Percentiles rank a stretch among this genome's conserved stretches.
Evolutionary conservation across 768 basidiomycete species (phyloP).

Genomic region (Suillus cothurnatus): DNA sequence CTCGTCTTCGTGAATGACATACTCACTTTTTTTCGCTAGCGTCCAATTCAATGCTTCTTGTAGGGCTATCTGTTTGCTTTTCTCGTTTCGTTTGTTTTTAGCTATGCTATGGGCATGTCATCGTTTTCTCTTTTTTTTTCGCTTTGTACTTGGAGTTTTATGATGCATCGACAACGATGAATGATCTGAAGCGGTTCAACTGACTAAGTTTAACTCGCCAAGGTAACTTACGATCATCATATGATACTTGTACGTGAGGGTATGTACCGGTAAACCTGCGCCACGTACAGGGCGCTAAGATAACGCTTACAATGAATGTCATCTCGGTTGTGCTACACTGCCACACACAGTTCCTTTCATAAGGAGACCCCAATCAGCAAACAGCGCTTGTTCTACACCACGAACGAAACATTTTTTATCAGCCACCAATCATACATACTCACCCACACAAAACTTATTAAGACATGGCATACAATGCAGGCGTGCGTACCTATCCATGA

Average conservation of each 20-base stretch:
- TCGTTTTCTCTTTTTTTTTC: background rate
- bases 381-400: background rate
- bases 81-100: conserved; percentile 4
- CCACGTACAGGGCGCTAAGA: background rate
- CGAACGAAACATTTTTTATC: background rate
- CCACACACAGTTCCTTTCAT: background rate
- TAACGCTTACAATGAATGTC: background rate
- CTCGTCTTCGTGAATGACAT: background rate
- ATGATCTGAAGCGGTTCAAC: background rate
- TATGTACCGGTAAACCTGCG: background rate
- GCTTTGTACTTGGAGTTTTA: background rate
- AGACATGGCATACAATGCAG: conserved; percentile 4
- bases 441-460: background rate
- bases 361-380: background rate
- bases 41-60: conserved; percentile 2
- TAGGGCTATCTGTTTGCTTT: conserved; percentile 7
- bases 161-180: background rate
- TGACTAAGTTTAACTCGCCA: background rate
- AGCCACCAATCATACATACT: background rate
- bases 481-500: background rate
- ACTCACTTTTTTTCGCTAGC: background rate
- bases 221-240: background rate
- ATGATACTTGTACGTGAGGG: background rate
- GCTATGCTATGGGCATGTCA: background rate
- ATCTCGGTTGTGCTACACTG: background rate